Conservation (phyloP, 1,139 yeast genomes). For the Blastobotrys buckinghamii region DNA sequence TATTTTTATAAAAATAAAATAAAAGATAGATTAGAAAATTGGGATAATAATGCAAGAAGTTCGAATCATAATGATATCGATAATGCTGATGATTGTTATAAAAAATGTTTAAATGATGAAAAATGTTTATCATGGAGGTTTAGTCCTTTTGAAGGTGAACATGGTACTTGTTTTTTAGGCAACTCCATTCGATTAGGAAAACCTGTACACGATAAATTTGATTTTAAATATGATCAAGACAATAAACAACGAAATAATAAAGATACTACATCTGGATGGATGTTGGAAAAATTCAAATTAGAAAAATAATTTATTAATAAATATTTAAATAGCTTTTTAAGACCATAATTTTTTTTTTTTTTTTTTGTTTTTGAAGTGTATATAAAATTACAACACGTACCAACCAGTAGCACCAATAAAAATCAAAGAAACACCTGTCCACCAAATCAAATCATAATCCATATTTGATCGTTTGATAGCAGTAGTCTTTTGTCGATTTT, state of each 20-base stretch:
- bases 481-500: conserved; percentile 71
- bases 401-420: conserved; percentile 39
- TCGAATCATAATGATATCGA: not conserved
- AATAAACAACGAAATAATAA: not conserved
- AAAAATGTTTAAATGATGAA: not conserved
- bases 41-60: conserved; percentile 25
- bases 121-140: conserved; percentile 4
- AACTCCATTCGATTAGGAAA: conserved; percentile 17
- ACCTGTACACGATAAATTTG: conserved; percentile 10
- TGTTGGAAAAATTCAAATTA: not conserved
- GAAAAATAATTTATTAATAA: not conserved
- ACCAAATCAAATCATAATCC: conserved; percentile 50
- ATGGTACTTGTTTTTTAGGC: conserved; percentile 18
- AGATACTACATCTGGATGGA: conserved; percentile 6
- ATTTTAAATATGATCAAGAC: conserved; percentile 7
- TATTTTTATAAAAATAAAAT: conserved; percentile 31
- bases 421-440: conserved; percentile 39
- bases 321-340: not conserved
- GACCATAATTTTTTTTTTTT: not conserved
- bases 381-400: conserved; percentile 26
- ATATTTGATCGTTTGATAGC: conserved; percentile 49
- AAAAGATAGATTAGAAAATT: conserved; percentile 18
- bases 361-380: no score
- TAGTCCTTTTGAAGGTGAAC: conserved; percentile 1
- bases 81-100: conserved; percentile 3